phyloP scores from a whole-genome alignment of 1,284 basidiomycete species.

The Volvariella volvacea region DNA sequence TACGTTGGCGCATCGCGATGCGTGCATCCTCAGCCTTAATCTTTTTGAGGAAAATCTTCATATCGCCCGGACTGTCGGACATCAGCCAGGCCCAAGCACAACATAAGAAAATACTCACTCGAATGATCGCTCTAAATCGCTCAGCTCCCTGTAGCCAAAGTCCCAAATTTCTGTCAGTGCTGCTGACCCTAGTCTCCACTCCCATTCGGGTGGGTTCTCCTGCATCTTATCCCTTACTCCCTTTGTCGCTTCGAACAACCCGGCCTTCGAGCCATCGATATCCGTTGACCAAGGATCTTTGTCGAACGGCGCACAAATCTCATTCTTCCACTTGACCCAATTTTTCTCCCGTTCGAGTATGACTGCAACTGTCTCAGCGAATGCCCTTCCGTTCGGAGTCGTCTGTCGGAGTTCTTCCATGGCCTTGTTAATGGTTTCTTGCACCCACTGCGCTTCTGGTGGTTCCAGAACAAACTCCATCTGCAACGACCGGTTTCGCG shows the following conservation, averaged over 20 bases:
- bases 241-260: conserved; percentile 57
- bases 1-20: conserved; percentile 55
- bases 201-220: conserved; percentile 50
- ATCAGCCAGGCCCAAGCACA: conserved; percentile 7
- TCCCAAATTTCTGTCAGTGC: conserved; percentile 74
- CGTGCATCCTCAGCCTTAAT: conserved; percentile 58
- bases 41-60: conserved; percentile 66
- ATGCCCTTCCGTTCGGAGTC: conserved; percentile 64
- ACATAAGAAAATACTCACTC: conserved; percentile 36
- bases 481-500: conserved; percentile 66
- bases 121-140: conserved; percentile 58
- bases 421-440: conserved; percentile 56
- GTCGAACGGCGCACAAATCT: conserved; percentile 70
- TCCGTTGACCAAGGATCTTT: conserved; percentile 53
- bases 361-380: conserved; percentile 62
- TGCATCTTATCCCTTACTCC: conserved; percentile 43
- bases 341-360: conserved; percentile 79
- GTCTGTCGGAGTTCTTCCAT: conserved; percentile 70
- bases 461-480: conserved; percentile 73
- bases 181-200: conserved; percentile 54
- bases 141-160: conserved; percentile 62
- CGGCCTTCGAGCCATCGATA: conserved; percentile 40
- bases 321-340: conserved; percentile 84
- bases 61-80: conserved; percentile 50
- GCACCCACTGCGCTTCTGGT: conserved; percentile 65